These are phyloP conservation scores for Colletotrichum cereale DNA, from an alignment of 2,329 filamentous ascomycete genomes.

Conservation along the genomic window DNA sequence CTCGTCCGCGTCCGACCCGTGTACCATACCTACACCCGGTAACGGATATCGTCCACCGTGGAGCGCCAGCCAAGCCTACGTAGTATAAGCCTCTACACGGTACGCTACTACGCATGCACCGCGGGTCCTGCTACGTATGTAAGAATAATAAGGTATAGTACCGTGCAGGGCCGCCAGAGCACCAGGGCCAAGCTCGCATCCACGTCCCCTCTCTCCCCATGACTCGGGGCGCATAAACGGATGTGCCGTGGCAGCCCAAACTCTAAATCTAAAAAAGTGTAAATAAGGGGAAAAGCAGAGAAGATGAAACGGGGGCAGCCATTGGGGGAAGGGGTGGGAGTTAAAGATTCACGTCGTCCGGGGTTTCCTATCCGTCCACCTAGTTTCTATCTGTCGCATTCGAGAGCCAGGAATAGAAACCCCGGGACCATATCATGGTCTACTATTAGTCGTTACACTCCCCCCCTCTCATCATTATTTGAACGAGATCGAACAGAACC, in stretches of 20 bases:
- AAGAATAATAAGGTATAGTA: not conserved
- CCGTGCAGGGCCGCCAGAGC: conserved; percentile 3
- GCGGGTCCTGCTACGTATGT: not conserved
- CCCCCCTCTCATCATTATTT: not conserved
- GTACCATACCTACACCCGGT: no score
- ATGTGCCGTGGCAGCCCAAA: conserved; percentile 37
- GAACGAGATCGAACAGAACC: not conserved
- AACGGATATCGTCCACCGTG: not conserved
- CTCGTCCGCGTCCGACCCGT: not conserved
- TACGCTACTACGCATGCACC: no score
- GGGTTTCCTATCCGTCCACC: not conserved
- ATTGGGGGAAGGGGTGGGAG: not conserved
- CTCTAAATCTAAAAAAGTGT: conserved; percentile 29
- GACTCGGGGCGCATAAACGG: conserved; percentile 31
- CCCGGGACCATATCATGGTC: not conserved
- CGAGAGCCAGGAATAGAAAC: conserved; percentile 15
- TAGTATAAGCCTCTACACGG: no score
- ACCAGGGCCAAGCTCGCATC: not conserved
- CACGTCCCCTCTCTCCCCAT: not conserved
- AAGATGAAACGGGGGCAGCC: conserved; percentile 18
- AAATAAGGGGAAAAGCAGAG: not conserved
- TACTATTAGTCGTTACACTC: not conserved
- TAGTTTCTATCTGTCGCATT: not conserved
- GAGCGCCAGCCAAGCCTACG: not conserved
- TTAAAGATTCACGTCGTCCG: conserved; percentile 21